Conservation (phyloP, 352 stramenopile species). For the Stephanocyclus meneghinianus region DNA sequence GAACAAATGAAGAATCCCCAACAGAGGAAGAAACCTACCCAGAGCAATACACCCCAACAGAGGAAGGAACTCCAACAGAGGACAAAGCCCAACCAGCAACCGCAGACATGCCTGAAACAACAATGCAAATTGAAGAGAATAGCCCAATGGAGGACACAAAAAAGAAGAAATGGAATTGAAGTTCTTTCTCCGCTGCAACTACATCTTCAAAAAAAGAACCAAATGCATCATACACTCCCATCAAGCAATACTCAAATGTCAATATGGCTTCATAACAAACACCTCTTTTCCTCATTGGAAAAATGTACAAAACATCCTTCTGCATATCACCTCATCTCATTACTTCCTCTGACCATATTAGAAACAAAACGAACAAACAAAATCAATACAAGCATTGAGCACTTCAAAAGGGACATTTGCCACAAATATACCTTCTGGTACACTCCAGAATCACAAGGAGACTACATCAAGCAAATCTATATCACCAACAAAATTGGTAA, state of each 20-base stretch:
- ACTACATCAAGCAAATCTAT: background rate
- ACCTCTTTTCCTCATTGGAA: background rate
- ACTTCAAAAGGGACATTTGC: background rate
- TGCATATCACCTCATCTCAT: background rate
- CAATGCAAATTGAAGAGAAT: background rate
- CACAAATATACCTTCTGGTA: background rate
- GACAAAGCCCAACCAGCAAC: background rate
- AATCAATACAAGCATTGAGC: background rate
- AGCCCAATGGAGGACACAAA: background rate
- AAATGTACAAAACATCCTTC: background rate
- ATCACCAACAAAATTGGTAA: background rate
- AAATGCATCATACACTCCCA: background rate
- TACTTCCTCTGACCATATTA: background rate
- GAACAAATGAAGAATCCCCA: background rate
- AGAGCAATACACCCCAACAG: background rate
- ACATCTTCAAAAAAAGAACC: background rate
- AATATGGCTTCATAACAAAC: background rate
- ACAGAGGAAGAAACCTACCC: background rate
- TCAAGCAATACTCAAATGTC: background rate
- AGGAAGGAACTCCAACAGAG: background rate
- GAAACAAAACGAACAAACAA: constrained; percentile 5
- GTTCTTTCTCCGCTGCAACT: background rate
- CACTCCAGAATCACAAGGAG: background rate
- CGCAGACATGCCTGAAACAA: background rate
- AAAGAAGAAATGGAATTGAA: background rate